Evolutionary conservation across 129 eudicot genomes (phyloP).

Genomic region (Chrysanthemum makinoi): DNA sequence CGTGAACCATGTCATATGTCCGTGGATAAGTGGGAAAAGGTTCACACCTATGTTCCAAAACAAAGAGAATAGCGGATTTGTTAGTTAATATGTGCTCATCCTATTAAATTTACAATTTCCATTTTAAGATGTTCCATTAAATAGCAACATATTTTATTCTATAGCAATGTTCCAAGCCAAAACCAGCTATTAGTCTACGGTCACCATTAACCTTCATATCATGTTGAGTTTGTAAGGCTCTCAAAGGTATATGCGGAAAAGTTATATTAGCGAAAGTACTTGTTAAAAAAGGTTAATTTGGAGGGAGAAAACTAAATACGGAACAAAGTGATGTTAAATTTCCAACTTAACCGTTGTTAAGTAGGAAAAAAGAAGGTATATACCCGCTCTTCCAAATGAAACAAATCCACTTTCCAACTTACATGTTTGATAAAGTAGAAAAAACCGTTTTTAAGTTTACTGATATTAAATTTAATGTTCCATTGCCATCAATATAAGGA

Average conservation of each 20-base stretch:
- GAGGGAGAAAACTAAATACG: neutral
- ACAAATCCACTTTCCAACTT: neutral
- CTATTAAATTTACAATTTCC: neutral
- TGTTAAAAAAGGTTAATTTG: too few species aligned
- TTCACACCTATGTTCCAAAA: constrained; percentile 64
- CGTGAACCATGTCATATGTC: constrained; percentile 94
- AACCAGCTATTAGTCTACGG: neutral
- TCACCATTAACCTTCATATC: neutral
- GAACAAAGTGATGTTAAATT: neutral
- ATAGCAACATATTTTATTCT: too few species aligned
- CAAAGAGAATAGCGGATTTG: constrained; percentile 1
- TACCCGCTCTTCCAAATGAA: neutral
- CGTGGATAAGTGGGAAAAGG: constrained; percentile 98
- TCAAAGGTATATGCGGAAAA: neutral
- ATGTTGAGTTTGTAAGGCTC: neutral
- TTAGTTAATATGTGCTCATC: neutral
- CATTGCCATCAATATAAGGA: too few species aligned
- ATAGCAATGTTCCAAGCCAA: neutral
- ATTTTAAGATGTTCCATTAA: neutral
- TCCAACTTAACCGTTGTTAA: too few species aligned
- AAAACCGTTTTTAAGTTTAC: neutral
- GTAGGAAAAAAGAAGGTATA: neutral
- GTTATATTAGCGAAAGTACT: too few species aligned
- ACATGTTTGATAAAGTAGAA: neutral
- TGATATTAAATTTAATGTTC: too few species aligned